Base-by-base conservation (phyloP, 2,329 filamentous ascomycete species). In the Claviceps sorghi region DNA sequence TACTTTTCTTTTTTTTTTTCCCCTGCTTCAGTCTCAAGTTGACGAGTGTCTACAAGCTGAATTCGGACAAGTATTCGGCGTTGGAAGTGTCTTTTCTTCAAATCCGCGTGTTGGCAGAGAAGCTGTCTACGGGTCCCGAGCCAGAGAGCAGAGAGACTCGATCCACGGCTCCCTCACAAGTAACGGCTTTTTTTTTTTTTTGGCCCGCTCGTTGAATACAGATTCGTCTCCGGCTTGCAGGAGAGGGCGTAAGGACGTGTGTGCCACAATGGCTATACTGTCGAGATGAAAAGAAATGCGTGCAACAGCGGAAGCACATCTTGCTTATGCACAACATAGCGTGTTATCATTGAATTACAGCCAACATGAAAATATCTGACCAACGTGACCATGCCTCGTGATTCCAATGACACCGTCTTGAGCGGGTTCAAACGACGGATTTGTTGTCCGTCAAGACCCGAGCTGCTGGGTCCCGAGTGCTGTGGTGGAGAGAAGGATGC, bases 251-350 rank as follows among this genome's bases (percentile, higher is more conserved):
- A 19, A 21, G 36, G 32, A n/a, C 19, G 29, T 17, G 30, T 40
- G 9, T 30, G 49, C 26, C 22, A 43, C n/a, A 40, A 17, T 2
- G 48, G 38, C 29, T 19, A 40, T 29, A 9, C 29, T 32, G 11
- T 36, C 21, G 32, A 21, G 22, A 36, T 30, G 3, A 38, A 30
- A 10, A 32, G 32, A 50, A 21, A 8, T 42, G 40, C 49, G 19
- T 43, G n/a, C 44, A 48, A 48, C 44, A 52, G 50, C 50, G 50
- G 29, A n/a, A 47, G 36, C 50, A 36, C 42, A 48, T 53, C 21
- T 49, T 48, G 19, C n/a, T 52, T 40, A 34, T 41, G 48, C 41
- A 47, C 29, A 36, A 50, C 30, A 52, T 45, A 49, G 51, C 51
- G 47, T 48, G 22, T 26, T 45, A 22, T 13, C 21, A 45, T 15